Evolutionary conservation across 192 early-diverging fungal species (phyloP).

Genomic region (Radiomyces spectabilis): DNA sequence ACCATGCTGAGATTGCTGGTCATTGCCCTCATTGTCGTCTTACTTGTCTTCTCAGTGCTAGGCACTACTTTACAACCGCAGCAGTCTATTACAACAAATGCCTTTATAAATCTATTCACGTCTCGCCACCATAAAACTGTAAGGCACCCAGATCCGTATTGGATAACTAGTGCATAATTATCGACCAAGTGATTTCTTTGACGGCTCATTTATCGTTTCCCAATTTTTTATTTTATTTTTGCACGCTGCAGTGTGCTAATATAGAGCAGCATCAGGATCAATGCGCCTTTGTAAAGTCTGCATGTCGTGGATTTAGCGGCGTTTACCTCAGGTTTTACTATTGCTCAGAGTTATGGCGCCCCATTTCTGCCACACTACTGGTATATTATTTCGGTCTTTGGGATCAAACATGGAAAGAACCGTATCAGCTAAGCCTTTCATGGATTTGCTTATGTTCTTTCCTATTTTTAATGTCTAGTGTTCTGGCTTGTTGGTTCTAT

Average conservation of each 20-base stretch:
- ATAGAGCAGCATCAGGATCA: not conserved
- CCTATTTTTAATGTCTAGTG: not conserved
- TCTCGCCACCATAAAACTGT: too few species aligned
- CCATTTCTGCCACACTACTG: not conserved
- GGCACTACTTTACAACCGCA: too few species aligned
- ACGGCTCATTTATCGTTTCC: too few species aligned
- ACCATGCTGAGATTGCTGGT: too few species aligned
- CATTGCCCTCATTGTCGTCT: too few species aligned
- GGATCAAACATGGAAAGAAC: constrained; percentile 1
- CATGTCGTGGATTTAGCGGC: not conserved
- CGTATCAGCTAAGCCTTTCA: not conserved
- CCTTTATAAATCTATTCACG: too few species aligned
- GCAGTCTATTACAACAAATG: too few species aligned
- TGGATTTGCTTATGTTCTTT: not conserved
- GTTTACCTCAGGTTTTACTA: constrained; percentile 2
- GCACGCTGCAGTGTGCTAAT: not conserved
- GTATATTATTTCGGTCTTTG: too few species aligned
- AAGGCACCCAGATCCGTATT: too few species aligned
- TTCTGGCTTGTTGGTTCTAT: not conserved
- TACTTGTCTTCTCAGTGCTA: too few species aligned
- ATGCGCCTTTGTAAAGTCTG: not conserved
- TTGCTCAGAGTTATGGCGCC: not conserved
- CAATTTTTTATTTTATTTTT: not conserved
- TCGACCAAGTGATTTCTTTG: too few species aligned
- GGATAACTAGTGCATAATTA: too few species aligned